Conservation (phyloP, 352 stramenopile species). For the Phytophthora quininea region DNA sequence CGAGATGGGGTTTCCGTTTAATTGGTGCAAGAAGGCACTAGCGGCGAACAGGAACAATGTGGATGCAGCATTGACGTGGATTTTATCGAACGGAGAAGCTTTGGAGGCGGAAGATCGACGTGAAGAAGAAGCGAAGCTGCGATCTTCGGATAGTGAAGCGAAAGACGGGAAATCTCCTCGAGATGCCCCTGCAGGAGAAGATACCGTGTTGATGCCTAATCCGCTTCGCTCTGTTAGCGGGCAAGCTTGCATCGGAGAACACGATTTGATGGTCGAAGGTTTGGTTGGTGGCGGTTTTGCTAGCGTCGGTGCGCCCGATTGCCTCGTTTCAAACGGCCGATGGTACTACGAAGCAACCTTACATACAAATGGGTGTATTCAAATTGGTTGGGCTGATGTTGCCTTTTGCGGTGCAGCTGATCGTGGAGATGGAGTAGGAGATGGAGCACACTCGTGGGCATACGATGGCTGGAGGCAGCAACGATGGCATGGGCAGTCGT, state of each 20-base stretch:
- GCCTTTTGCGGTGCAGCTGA: slow-evolving; percentile 88
- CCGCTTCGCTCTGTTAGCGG: slow-evolving; percentile 84
- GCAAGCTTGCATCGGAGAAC: slow-evolving; percentile 85
- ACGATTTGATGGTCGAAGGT: slow-evolving; percentile 86
- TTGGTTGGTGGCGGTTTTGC: slow-evolving; percentile 85
- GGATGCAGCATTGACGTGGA: slow-evolving; percentile 92
- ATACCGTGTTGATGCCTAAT: slow-evolving; percentile 65
- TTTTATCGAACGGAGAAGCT: slow-evolving; percentile 90
- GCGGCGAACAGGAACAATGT: slow-evolving; percentile 90
- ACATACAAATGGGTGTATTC: slow-evolving; percentile 92
- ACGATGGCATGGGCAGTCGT: slow-evolving; percentile 90
- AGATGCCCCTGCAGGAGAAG: slow-evolving; percentile 39
- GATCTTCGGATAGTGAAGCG: slow-evolving; percentile 34
- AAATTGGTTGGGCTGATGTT: slow-evolving; percentile 93
- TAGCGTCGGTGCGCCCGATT: slow-evolving; percentile 83
- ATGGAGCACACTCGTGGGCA: slow-evolving; percentile 92
- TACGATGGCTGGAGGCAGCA: slow-evolving; percentile 94
- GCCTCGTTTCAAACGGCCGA: slow-evolving; percentile 71
- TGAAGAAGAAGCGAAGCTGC: slow-evolving; percentile 79
- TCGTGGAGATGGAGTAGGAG: slow-evolving; percentile 91
- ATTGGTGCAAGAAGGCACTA: slow-evolving; percentile 92
- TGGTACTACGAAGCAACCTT: slow-evolving; percentile 96
- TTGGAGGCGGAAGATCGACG: slow-evolving; percentile 87
- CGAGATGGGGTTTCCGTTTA: slow-evolving; percentile 94
- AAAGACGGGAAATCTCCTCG: slow-evolving; percentile 29